A percentile compares a stretch with the other conserved stretches of the same genome.
phyloP scores from a whole-genome alignment of 2,329 filamentous ascomycete genomes.

The Venturia oleaginea region DNA sequence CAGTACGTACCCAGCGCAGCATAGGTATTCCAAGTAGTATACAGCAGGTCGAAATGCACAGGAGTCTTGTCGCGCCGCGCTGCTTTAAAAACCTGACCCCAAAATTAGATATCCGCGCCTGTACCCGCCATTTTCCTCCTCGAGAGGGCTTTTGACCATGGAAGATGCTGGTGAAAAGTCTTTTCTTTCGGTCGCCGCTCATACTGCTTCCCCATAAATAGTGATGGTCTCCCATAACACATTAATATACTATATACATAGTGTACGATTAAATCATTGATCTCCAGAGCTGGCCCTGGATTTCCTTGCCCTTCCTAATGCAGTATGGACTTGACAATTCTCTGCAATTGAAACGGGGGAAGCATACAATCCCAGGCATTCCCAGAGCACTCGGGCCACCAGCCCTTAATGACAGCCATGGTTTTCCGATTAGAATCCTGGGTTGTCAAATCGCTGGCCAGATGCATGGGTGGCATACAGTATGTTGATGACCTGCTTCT shows the following conservation, averaged over 20 bases:
- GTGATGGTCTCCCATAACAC: neutral
- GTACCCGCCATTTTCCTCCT: neutral
- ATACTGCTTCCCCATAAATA: neutral
- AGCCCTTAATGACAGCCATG: neutral
- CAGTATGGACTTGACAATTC: neutral
- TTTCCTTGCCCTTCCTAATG: neutral
- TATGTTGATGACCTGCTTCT: neutral
- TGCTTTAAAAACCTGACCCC: neutral
- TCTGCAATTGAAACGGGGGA: neutral
- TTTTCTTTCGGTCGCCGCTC: neutral
- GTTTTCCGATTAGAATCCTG: neutral
- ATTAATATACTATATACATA: neutral
- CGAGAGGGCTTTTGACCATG: neutral
- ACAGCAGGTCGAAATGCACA: neutral
- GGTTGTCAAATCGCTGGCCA: neutral
- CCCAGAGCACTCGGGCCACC: neutral
- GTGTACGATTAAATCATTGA: neutral
- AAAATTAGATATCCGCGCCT: neutral
- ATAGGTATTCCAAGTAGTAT: neutral
- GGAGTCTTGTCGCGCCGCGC: neutral
- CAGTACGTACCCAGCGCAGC: neutral
- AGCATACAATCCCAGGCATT: neutral
- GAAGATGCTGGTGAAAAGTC: conserved; percentile 22
- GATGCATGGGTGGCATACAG: neutral
- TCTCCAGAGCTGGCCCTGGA: neutral